These are phyloP conservation scores for Verticillium isaacii DNA, from an alignment of 2,329 filamentous ascomycete genomes.

Conservation along the genomic window DNA sequence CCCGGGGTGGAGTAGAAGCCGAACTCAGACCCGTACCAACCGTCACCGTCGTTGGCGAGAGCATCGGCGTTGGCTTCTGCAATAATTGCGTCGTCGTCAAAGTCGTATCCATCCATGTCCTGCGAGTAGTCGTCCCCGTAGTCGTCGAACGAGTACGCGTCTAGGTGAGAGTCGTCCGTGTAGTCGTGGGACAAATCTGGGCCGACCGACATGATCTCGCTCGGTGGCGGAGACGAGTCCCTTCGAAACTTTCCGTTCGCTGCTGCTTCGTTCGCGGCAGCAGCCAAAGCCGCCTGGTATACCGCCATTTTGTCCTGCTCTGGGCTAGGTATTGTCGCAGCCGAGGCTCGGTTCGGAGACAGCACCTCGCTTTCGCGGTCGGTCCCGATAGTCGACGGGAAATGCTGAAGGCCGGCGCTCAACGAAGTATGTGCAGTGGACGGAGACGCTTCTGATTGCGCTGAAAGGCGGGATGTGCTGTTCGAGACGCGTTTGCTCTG, in stretches of 20 bases:
- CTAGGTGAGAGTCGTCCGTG: background rate
- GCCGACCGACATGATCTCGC: constrained; percentile 15
- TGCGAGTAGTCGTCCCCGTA: constrained; percentile 34
- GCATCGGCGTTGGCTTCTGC: constrained; percentile 93
- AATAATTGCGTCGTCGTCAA: constrained; percentile 86
- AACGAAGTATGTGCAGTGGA: constrained; percentile 52
- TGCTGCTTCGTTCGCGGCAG: constrained; percentile 73
- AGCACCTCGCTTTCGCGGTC: constrained; percentile 7
- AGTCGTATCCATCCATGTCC: constrained; percentile 58
- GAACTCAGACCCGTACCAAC: constrained; percentile 94
- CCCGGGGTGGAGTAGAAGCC: constrained; percentile 70
- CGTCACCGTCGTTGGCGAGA: constrained; percentile 85
- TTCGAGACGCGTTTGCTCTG: constrained; percentile 41
- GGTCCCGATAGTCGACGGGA: constrained; percentile 3
- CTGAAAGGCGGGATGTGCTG: constrained; percentile 38
- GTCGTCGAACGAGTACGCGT: constrained; percentile 15
- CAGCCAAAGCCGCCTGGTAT: constrained; percentile 80
- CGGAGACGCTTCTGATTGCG: constrained; percentile 34
- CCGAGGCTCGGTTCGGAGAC: constrained; percentile 6
- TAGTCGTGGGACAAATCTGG: background rate
- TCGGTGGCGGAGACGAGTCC: constrained; percentile 39
- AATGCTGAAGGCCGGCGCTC: constrained; percentile 21
- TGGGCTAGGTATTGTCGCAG: constrained; percentile 6
- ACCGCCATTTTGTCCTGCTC: constrained; percentile 42
- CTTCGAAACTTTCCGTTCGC: constrained; percentile 71